Evolutionary conservation across 2,329 filamentous ascomycete genomes (phyloP).

Genomic region (Botryosphaeria dothidea): DNA sequence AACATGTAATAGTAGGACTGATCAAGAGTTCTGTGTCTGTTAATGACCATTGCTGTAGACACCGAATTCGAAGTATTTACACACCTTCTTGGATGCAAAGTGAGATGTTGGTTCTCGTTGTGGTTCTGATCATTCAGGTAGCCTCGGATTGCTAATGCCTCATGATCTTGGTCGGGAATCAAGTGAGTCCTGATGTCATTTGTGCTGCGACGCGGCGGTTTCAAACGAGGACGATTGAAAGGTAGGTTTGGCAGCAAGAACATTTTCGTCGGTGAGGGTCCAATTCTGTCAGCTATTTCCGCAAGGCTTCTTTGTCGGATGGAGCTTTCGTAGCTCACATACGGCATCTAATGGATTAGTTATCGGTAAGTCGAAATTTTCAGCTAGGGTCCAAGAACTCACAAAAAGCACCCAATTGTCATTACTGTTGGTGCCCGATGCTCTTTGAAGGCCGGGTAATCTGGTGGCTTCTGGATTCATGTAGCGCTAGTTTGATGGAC

Average conservation of each 20-base stretch:
- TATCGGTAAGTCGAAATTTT: too few relatives aligned
- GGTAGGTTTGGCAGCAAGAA: background rate
- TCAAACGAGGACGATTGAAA: background rate
- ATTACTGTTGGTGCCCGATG: background rate
- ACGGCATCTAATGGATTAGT: background rate
- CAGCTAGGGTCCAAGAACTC: background rate
- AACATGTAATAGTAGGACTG: conserved; percentile 16
- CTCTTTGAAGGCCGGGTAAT: background rate
- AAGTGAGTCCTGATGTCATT: background rate
- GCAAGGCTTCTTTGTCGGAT: background rate
- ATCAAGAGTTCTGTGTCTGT: background rate
- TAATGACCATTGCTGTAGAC: background rate
- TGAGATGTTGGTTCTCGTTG: background rate
- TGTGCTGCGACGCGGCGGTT: background rate
- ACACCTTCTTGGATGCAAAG: background rate
- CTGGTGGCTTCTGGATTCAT: background rate
- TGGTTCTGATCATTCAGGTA: conserved; percentile 5
- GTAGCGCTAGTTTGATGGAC: background rate
- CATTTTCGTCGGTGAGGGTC: background rate
- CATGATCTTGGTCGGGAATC: background rate
- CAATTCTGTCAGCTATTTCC: background rate
- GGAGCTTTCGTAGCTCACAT: conserved; percentile 3
- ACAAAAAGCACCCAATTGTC: background rate
- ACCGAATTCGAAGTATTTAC: too few relatives aligned
- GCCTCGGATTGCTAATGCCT: background rate